Percentiles rank a stretch among this genome's conserved stretches.
phyloP scores from a whole-genome alignment of 331 rosid species.

The Malus hybrid region DNA sequence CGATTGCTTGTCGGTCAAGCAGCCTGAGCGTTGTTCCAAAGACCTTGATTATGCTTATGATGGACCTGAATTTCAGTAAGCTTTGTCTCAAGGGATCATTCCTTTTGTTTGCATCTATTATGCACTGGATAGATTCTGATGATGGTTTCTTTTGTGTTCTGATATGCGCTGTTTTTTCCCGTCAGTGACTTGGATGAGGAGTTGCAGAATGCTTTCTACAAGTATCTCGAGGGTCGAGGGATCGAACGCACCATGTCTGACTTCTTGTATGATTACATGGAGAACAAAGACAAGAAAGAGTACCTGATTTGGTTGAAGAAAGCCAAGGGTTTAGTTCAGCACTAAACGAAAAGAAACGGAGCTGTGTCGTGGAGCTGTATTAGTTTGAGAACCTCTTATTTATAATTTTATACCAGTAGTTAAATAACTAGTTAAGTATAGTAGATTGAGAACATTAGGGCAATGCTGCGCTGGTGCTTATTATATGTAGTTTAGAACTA shows the following conservation, averaged over 20 bases:
- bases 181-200: conserved; percentile 78
- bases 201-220: conserved; percentile 68
- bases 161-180: not conserved
- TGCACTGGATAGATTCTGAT: not conserved
- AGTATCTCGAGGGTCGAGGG: conserved; percentile 73
- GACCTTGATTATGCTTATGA: conserved; percentile 54
- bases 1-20: conserved; percentile 62
- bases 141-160: not conserved
- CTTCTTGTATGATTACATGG: conserved; percentile 62
- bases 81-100: not conserved
- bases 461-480: too few species aligned
- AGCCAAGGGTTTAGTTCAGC: conserved; percentile 59
- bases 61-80: conserved; percentile 79
- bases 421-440: not conserved
- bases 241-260: conserved; percentile 42
- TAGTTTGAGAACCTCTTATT: not conserved
- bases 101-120: not conserved
- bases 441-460: not conserved
- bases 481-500: not conserved
- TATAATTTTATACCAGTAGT: not conserved
- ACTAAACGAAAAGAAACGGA: conserved; percentile 11
- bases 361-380: not conserved
- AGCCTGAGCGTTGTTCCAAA: conserved; percentile 43
- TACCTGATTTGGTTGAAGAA: conserved; percentile 69
- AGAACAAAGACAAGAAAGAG: conserved; percentile 48